Evolutionary conservation across 805 yeast species (phyloP), one percentile per base, ranked within the genome.

Genomic region (Saturnispora kantuleensis): DNA sequence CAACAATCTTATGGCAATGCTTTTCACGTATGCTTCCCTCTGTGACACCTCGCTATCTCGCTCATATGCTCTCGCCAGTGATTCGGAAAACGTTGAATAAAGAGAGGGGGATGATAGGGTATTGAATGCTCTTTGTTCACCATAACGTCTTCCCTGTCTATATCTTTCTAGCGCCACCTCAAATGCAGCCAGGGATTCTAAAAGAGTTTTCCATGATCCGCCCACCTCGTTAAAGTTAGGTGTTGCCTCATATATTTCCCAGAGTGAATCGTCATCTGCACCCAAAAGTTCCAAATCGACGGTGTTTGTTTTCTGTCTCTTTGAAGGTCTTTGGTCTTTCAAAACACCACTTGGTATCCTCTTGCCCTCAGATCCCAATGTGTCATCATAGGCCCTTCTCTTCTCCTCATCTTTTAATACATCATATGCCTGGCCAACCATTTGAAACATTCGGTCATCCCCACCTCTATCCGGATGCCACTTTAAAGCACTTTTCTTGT

Each of bases 391-490:
- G 8, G 77, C 68, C 17, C 70, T 68, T 48, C 96, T 75, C 43
- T 81, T 65, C 10, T 73, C 74, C 1, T 74, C 68, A 60, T 93
- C 90, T 55, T 82, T 81, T 48, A 93, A 67, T 0, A 90, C 85
- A 51, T 83, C 88, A 55, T 83, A 84, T 0, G 90, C 90, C 53
- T 75, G 77, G 17, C 76, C 72, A 35, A 75, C 68, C 50, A 76
- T 85, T 64, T 93, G 96, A 65, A 93, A 93, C 56, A 81, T 79
- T 41, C 74, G 97, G 7, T 76, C 74, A 35, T 93, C 94, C 60
- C 90, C 95, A 57, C 84, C 80, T 11, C 86, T 85, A 58, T 85
- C 95, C 0, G 95, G 95, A 59, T 85, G 95, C 56, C 74, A 74
- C 50, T 67, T 69, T 47, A 84, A 70, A 3, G 94, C 94, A 52